Percentiles rank a stretch among this genome's conserved stretches.
phyloP scores from a whole-genome alignment of 805 yeast genomes.

The Candida broadrunensis region DNA sequence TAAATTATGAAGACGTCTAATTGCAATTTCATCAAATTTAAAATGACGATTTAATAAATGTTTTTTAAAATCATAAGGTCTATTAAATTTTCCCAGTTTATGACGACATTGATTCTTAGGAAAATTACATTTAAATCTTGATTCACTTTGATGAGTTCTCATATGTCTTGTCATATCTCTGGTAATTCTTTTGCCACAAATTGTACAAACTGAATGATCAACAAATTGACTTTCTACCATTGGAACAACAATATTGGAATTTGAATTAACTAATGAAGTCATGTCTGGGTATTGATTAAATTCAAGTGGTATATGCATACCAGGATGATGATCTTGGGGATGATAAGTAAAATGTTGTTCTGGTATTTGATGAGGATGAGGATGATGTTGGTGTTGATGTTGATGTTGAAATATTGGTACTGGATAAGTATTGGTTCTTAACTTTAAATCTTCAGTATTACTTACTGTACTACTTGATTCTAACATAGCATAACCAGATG shows the following conservation, averaged over 20 bases:
- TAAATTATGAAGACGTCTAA: conserved; percentile 46
- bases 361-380: conserved; percentile 1
- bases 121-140: conserved; percentile 57
- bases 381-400: too few species aligned
- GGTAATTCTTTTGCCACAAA: conserved; percentile 53
- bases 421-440: neutral
- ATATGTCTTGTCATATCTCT: conserved; percentile 63
- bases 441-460: neutral
- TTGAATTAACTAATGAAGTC: conserved; percentile 37
- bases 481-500: neutral
- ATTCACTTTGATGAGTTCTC: conserved; percentile 56
- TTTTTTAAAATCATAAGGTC: conserved; percentile 68
- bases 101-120: conserved; percentile 56
- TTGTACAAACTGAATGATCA: conserved; percentile 42
- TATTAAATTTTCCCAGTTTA: conserved; percentile 59
- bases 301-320: conserved; percentile 3
- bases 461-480: neutral
- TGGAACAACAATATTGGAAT: conserved; percentile 28
- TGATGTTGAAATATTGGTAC: neutral
- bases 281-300: conserved; percentile 32
- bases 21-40: conserved; percentile 45
- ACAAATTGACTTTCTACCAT: conserved; percentile 37
- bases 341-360: neutral
- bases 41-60: conserved; percentile 63
- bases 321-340: neutral